Evolutionary conservation across 2,329 filamentous ascomycete species (phyloP), one percentile per base, ranked within the genome.

Genomic region (Colletotrichum musicola): DNA sequence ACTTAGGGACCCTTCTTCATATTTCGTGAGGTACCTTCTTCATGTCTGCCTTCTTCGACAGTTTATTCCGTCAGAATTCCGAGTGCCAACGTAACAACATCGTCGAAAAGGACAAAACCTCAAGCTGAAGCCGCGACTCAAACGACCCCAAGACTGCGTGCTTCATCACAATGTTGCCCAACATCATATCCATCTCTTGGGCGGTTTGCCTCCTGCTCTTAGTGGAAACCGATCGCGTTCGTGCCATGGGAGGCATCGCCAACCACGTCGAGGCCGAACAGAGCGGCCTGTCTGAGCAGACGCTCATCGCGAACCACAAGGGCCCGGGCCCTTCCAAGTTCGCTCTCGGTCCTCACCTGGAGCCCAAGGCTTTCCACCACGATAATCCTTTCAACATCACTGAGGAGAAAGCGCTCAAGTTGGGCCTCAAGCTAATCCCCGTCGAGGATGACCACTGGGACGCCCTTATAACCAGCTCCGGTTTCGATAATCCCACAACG

Each of bases 401-500:
- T 20, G 65, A 68, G 47, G 47, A 68, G 30, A 25, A 68, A 20
- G 65, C 65, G 10, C 54, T 42, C 61, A 22, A 59, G 61, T 20
- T 40, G n/a, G 65, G 54, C 40, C 56, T 64, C 27, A 68, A 58
- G 46, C 4, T 68, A 13, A 64, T 68, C 9, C 64, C 64, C 14
- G 49, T 68, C 60, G 46, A 68, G 18, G n/a, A n/a, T 9, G 60
- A 49, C 12, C 61, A 64, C 20, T 68, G 64, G 60, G 47, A 54
- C 9, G 53, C 56, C 18, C 47, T 68, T 12, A 18, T 68, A 9
- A 30, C 40, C 46, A 58, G 38, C 40, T 35, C 46, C 54, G 61
- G 61, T 38, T 54, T 68, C 54, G 13, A 64, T 7, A 42, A 50
- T 13, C 30, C 27, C 10, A 3, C n/a, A 27, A 42, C 25, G 22